Evolutionary conservation across 352 stramenopile species (phyloP).

Genomic region (Globisporangium irregulare): DNA sequence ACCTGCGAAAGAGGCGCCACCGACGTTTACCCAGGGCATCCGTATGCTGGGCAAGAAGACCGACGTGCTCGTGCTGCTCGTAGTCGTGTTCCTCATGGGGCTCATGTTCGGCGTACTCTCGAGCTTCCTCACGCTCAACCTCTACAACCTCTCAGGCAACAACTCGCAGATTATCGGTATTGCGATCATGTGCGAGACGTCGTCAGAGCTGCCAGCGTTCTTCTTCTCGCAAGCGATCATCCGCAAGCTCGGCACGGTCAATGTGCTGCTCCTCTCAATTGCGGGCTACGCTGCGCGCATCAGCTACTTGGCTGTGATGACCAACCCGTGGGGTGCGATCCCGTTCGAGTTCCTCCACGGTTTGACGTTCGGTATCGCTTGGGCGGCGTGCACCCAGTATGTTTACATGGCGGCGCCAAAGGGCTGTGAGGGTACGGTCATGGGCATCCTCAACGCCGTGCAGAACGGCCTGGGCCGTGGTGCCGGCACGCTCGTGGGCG

Average conservation of each 20-base stretch:
- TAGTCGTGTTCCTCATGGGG: constrained; percentile 76
- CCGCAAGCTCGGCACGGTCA: constrained; percentile 63
- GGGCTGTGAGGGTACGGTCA: constrained; percentile 67
- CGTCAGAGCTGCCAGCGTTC: constrained; percentile 77
- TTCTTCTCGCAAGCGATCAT: constrained; percentile 78
- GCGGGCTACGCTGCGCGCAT: constrained; percentile 63
- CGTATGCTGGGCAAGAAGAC: constrained; percentile 34
- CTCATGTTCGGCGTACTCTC: constrained; percentile 81
- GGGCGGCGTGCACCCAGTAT: constrained; percentile 76
- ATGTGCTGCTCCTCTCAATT: constrained; percentile 71
- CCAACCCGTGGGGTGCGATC: constrained; percentile 73
- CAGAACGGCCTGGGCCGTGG: constrained; percentile 73
- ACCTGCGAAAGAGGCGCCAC: constrained; percentile 8
- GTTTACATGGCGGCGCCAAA: constrained; percentile 58
- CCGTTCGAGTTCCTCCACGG: constrained; percentile 82
- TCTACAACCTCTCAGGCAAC: constrained; percentile 73
- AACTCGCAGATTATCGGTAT: constrained; percentile 80
- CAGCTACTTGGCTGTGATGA: constrained; percentile 75
- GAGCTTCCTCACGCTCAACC: constrained; percentile 80
- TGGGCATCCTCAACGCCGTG: constrained; percentile 73
- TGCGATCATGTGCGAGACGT: constrained; percentile 76
- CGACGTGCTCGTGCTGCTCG: constrained; percentile 67
- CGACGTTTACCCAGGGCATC: constrained; percentile 49
- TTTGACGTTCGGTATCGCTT: constrained; percentile 68
- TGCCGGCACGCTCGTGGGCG: constrained; percentile 63